Conservation (phyloP, 208 protist species). For the Wallacemonas sp. region DNA sequence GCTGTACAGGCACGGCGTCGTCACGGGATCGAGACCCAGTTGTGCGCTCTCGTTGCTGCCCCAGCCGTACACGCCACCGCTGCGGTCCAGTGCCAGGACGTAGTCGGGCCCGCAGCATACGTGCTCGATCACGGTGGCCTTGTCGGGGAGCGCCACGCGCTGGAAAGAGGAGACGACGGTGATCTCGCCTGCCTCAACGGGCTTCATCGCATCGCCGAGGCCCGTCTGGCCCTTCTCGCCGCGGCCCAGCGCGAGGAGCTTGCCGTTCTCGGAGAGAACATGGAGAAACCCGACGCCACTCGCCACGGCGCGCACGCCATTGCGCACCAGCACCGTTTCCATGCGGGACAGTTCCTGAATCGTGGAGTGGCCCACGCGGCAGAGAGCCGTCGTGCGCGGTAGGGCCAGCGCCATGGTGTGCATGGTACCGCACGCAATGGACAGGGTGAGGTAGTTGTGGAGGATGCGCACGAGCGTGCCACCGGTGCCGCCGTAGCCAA, state of each 20-base stretch:
- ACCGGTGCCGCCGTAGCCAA: conserved; percentile 40
- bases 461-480: conserved; percentile 43
- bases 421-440: conserved; percentile 33
- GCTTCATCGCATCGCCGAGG: conserved; percentile 38
- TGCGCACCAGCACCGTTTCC: conserved; percentile 33
- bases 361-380: conserved; percentile 32
- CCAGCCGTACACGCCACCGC: conserved; percentile 59
- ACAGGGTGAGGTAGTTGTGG: conserved; percentile 56
- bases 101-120: conserved; percentile 67
- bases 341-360: conserved; percentile 40
- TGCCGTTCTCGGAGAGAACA: conserved; percentile 46
- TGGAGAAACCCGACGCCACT: conserved; percentile 60
- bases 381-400: conserved; percentile 38
- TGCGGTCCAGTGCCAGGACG: conserved; percentile 48
- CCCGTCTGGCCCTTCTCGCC: conserved; percentile 65
- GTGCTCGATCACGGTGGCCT: conserved; percentile 20
- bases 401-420: conserved; percentile 46
- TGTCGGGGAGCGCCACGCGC: conserved; percentile 30
- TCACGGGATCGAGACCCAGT: conserved; percentile 22
- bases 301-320: conserved; percentile 40
- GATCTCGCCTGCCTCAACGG: conserved; percentile 18
- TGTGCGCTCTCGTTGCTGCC: conserved; percentile 65
- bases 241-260: conserved; percentile 45
- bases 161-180: conserved; percentile 29
- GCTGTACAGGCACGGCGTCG: conserved; percentile 27